phyloP scores from a whole-genome alignment of 106 monocot species.

The Phalaenopsis equestris region DNA sequence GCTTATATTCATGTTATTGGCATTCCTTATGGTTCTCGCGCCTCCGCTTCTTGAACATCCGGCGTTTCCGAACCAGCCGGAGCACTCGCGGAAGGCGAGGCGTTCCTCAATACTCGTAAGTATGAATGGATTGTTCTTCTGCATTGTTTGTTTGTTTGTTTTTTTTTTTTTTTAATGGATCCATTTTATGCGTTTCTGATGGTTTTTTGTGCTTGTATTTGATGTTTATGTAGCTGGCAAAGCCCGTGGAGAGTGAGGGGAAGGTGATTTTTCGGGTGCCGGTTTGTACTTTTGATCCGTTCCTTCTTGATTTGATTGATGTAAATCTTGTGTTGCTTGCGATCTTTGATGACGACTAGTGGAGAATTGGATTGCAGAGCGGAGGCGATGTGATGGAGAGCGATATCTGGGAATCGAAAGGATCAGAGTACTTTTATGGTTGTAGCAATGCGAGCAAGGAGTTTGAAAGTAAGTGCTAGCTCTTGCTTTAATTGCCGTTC shows the following conservation, averaged over 20 bases:
- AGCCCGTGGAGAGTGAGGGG: constrained; percentile 7
- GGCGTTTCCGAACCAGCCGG: neutral
- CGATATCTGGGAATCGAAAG: constrained; percentile 7
- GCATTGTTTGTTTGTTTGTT: too few relatives aligned
- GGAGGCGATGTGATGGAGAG: neutral
- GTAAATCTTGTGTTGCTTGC: neutral
- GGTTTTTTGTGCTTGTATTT: neutral
- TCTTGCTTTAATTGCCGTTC: neutral
- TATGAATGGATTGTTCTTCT: neutral
- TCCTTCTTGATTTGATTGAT: neutral
- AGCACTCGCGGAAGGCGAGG: neutral
- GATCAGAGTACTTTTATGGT: neutral
- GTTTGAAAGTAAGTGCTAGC: constrained; percentile 5
- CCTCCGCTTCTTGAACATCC: constrained; percentile 1
- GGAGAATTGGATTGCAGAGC: neutral
- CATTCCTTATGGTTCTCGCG: neutral
- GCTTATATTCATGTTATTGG: constrained; percentile 3
- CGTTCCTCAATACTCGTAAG: constrained; percentile 6
- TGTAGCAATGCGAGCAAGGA: constrained; percentile 13
- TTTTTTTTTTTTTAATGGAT: neutral
- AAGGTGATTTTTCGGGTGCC: constrained; percentile 9
- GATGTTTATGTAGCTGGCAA: constrained; percentile 4
- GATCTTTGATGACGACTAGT: neutral
- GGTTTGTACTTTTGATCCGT: neutral
- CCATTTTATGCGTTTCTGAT: neutral